Conservation (phyloP, 2,329 filamentous ascomycete genomes). For the Pseudogymnoascus sp. region DNA sequence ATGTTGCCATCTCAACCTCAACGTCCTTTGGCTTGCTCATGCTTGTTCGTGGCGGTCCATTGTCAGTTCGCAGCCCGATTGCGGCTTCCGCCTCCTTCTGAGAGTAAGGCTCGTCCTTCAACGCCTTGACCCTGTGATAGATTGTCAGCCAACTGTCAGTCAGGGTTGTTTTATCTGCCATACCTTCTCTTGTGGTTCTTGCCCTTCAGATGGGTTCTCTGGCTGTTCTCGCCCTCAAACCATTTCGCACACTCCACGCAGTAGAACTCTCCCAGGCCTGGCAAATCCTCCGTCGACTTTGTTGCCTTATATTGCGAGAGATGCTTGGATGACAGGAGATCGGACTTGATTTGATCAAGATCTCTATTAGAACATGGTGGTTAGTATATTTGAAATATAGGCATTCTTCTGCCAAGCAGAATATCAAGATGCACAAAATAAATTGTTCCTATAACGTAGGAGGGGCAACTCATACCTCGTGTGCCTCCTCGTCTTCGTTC, state of each 20-base stretch:
- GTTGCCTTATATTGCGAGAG: slow-evolving; percentile 69
- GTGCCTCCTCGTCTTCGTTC: slow-evolving; percentile 67
- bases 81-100: slow-evolving; percentile 82
- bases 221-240: slow-evolving; percentile 78
- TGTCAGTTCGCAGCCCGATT: slow-evolving; percentile 63
- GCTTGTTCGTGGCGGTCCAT: slow-evolving; percentile 39
- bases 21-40: slow-evolving; percentile 24
- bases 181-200: slow-evolving; percentile 92
- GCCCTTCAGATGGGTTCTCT: slow-evolving; percentile 69
- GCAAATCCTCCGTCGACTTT: slow-evolving; percentile 79
- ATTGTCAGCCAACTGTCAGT: not conserved
- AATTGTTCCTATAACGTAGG: not conserved
- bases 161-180: slow-evolving; percentile 17
- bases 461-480: slow-evolving; percentile 45
- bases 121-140: slow-evolving; percentile 62
- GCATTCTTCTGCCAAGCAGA: not conserved
- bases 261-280: slow-evolving; percentile 77
- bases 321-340: slow-evolving; percentile 72
- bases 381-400: not conserved
- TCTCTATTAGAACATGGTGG: slow-evolving; percentile 51
- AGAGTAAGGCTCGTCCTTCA: slow-evolving; percentile 78
- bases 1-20: slow-evolving; percentile 35
- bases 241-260: slow-evolving; percentile 93
- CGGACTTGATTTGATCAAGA: slow-evolving; percentile 83
- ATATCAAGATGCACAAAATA: not conserved